phyloP scores from a whole-genome alignment of 2,329 filamentous ascomycete genomes.

The Claviceps cyperi region DNA sequence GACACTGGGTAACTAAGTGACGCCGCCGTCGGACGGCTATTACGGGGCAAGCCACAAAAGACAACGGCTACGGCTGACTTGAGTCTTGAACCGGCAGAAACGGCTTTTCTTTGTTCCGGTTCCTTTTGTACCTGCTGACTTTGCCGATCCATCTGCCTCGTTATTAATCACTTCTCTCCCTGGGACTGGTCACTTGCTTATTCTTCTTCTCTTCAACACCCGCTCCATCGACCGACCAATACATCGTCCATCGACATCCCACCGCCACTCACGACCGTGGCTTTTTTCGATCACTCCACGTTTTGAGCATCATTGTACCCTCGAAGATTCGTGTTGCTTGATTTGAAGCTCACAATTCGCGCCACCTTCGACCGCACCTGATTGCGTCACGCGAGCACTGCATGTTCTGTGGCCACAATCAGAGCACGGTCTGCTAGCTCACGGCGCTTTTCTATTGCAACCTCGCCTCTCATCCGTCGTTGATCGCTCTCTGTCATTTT shows the following conservation, averaged over 20 bases:
- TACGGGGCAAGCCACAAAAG: background rate
- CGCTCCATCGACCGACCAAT: background rate
- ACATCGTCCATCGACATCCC: background rate
- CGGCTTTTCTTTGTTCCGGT: conserved; percentile 1
- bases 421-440: background rate
- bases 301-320: background rate
- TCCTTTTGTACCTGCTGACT: background rate
- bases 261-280: background rate
- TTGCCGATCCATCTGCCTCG: background rate
- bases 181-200: background rate
- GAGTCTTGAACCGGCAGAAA: no score
- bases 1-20: no score
- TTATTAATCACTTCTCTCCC: conserved; percentile 3
- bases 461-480: conserved; percentile 1
- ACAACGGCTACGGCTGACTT: no score
- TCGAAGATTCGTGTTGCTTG: background rate
- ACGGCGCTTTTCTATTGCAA: conserved; percentile 1
- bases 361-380: background rate
- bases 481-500: conserved; percentile 3
- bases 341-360: background rate
- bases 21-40: conserved; percentile 17
- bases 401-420: conserved; percentile 2
- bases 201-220: conserved; percentile 2
- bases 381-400: background rate
- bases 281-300: background rate